These are phyloP conservation scores for Neurospora discreta DNA, from an alignment of 495 filamentous ascomycete genomes.

Conservation along the genomic window DNA sequence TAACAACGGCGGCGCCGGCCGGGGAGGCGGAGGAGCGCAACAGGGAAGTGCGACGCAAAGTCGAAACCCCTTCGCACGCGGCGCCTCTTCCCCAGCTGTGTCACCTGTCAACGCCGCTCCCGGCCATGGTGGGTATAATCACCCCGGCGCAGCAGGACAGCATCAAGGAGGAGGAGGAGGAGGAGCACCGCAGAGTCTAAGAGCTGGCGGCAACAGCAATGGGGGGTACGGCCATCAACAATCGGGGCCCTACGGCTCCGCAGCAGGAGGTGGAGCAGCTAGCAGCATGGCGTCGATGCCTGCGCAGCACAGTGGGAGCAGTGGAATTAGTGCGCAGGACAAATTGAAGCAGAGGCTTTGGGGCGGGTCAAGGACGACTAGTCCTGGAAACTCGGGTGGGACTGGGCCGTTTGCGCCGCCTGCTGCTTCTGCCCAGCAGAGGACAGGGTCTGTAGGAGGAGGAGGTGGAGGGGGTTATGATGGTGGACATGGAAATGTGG, in stretches of 20 bases:
- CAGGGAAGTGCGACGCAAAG: slow-evolving; percentile 9
- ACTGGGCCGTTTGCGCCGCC: slow-evolving; percentile 30
- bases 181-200: slow-evolving; percentile 30
- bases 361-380: slow-evolving; percentile 32
- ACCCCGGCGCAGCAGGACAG: slow-evolving; percentile 55
- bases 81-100: background rate
- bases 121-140: slow-evolving; percentile 13
- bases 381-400: slow-evolving; percentile 15
- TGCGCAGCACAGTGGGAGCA: background rate
- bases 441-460: background rate
- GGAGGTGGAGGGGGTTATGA: background rate
- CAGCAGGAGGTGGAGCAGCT: slow-evolving; percentile 12
- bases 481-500: background rate
- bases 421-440: slow-evolving; percentile 2
- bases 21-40: slow-evolving; percentile 12
- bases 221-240: slow-evolving; percentile 12
- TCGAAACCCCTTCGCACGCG: slow-evolving; percentile 14
- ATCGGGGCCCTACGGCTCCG: slow-evolving; percentile 20
- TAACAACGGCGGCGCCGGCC: slow-evolving; percentile 22
- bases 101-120: slow-evolving; percentile 33
- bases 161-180: slow-evolving; percentile 35
- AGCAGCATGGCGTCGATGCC: slow-evolving; percentile 8
- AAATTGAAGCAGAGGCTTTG: slow-evolving; percentile 40
- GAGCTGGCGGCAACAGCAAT: slow-evolving; percentile 30
- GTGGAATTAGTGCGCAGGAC: slow-evolving; percentile 31